These are phyloP conservation scores for Metarhizium sp. DNA, from an alignment of 2,329 filamentous ascomycete genomes.

Conservation along the genomic window DNA sequence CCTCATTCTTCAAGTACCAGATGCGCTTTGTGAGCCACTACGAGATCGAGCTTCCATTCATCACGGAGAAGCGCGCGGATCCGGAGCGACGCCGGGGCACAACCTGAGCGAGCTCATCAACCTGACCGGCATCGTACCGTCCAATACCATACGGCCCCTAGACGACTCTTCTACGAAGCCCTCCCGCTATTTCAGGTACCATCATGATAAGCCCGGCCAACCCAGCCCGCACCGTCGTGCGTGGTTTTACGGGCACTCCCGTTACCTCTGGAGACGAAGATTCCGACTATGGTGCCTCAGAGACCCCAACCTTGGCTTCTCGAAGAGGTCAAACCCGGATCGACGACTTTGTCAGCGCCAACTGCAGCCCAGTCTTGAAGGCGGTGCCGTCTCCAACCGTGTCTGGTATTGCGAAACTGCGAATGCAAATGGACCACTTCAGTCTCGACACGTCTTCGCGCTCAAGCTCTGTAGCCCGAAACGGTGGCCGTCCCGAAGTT, in stretches of 20 bases:
- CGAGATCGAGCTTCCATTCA: conserved; percentile 37
- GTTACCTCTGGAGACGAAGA: conserved; percentile 48
- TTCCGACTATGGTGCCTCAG: conserved; percentile 36
- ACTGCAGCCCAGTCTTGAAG: conserved; percentile 54
- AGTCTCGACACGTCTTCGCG: conserved; percentile 51
- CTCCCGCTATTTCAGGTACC: conserved; percentile 1
- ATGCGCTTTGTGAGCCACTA: conserved; percentile 45
- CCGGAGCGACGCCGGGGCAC: conserved; percentile 50
- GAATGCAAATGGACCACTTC: conserved; percentile 70
- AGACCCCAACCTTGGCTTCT: conserved; percentile 27
- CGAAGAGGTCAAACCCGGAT: conserved; percentile 33
- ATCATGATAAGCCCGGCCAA: conserved; percentile 38
- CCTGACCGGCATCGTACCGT: not conserved
- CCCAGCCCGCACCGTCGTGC: conserved; percentile 44
- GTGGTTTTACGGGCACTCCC: conserved; percentile 47
- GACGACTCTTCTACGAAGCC: not conserved
- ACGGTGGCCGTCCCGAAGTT: conserved; percentile 29
- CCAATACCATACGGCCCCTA: not conserved
- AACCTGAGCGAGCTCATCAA: conserved; percentile 22
- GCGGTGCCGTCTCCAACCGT: conserved; percentile 42
- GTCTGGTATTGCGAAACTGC: conserved; percentile 74
- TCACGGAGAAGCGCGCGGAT: conserved; percentile 45
- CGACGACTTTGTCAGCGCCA: conserved; percentile 49
- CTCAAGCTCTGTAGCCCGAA: conserved; percentile 46
- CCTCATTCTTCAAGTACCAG: conserved; percentile 45